Base-by-base conservation (phyloP, 2,329 filamentous ascomycete species). In the Neophaeococcomyces aloes region DNA sequence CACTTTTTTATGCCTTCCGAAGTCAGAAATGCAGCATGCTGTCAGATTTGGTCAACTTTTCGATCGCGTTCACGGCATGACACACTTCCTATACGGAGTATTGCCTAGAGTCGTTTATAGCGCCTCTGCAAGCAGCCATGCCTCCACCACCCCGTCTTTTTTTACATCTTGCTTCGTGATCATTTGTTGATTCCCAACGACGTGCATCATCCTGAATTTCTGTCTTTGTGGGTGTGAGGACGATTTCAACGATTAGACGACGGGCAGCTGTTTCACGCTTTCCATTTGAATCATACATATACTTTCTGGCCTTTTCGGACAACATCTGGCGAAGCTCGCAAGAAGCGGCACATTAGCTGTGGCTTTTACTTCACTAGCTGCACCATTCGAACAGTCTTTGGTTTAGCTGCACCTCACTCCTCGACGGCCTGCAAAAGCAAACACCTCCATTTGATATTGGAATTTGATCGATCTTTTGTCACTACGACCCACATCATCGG, bases 361-460 rank as follows among this genome's bases (percentile, higher is more conserved):
- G 29, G n/a, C 15, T 41, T 29, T 41, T 27, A 41, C 29, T 41
- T 32, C 29, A 14, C 23, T 41, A 33, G 38, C 18, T 41, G 38
- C 19, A 14, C 38, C 10, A 18, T 21, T 32, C 14, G 17, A 30
- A 32, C 18, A 23, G 17, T 25, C 7, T n/a, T 27, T 19, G 18
- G 7, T 7, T n/a, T 11, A 27, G 8, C 21, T 27, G 19, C 21
- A 27, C 21, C 23, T 38, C 33, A 35, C 33, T 15, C 8, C 35
- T 8, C 11, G n/a, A 38, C 17, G 10, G 15, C 15, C 33, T 35
- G 33, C 13, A 33, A 11, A 35, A 19, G n/a, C 15, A 27, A 27
- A 27, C 23, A 27, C 23, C 23, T 27, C 10, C 23, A 27, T 27
- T 27, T 27, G 23, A 27, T 27, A 27, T 10, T 27, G 5, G 10